Base-by-base conservation (phyloP, 768 basidiomycete genomes). In the Suillus hirtellus region DNA sequence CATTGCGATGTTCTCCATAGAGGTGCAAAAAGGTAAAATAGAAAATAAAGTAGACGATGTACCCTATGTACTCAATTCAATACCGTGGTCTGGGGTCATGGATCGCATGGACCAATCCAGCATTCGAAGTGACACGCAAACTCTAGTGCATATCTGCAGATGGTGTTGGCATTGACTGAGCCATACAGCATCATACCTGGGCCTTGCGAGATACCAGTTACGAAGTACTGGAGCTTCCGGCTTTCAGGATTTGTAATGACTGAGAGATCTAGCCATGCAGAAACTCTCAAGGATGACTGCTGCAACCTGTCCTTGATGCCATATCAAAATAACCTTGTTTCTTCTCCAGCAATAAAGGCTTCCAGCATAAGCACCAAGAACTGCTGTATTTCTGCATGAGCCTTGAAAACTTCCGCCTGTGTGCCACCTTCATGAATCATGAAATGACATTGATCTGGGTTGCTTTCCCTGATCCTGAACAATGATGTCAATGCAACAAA, bases 261-360 rank as follows among this genome's bases (percentile, higher is more conserved):
- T 1, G 34, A n/a, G 31, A 53, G 19, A 53, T 53, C 34, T n/a
- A 53, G 4, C 52, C 19, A 11, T 34, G 52, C 52, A 0, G 34
- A 53, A 11, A 53, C 52, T 15, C 52, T 53, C 52, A 53, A 53
- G 12, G 52, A 53, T 5, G 34, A 53, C 4, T n/a, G n/a, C 4
- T 0, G n/a, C 44, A 21, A 5, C 5, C 2, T 34, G 34, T 35
- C n/a, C 34, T 53, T 0, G 5, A n/a, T 10, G 31, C 10, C 5
- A 0, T 2, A 0, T 17, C 17, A 6, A 1, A 0, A 1, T 11
- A 53, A 53, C 19, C 2, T 6, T 2, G 1, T 1, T 53, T 53
- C 52, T 53, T 53, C 34, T n/a, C 34, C 52, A 1, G 0, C 0
- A n/a, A 53, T 35, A 19, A 12, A n/a, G 15, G 1, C 4, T 0